phyloP scores from a whole-genome alignment of 257 asterid genomes.

The Eucommia ulmoides region DNA sequence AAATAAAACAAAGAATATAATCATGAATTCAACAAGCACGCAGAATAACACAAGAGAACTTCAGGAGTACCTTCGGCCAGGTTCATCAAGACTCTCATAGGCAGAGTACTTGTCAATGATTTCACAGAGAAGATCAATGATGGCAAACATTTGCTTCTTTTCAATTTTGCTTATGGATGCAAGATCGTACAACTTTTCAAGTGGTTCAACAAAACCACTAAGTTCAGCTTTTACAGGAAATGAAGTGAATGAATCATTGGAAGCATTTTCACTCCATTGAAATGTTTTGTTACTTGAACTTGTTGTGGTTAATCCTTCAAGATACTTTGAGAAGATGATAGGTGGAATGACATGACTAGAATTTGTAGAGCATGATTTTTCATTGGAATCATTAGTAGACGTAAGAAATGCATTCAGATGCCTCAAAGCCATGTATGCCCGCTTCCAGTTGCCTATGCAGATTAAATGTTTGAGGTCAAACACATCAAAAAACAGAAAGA shows the following conservation, averaged over 20 bases:
- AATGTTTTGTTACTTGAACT: constrained; percentile 40
- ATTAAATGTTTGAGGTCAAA: constrained; percentile 8
- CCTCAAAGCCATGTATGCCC: constrained; percentile 67
- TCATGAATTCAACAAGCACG: too few relatives aligned
- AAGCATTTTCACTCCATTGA: constrained; percentile 45
- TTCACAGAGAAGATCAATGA: constrained; percentile 66
- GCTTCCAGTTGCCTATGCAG: constrained; percentile 75
- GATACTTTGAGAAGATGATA: constrained; percentile 61
- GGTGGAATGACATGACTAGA: constrained; percentile 31
- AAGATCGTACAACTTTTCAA: constrained; percentile 40
- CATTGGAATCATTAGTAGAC: constrained; percentile 21
- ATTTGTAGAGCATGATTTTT: constrained; percentile 20
- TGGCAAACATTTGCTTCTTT: constrained; percentile 67
- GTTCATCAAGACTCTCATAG: constrained; percentile 87
- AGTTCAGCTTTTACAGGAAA: constrained; percentile 44
- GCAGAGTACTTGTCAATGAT: constrained; percentile 55
- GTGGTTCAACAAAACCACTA: constrained; percentile 40
- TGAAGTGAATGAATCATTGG: constrained; percentile 21
- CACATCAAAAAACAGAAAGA: not conserved
- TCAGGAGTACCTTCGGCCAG: constrained; percentile 92
- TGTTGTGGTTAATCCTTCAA: constrained; percentile 50
- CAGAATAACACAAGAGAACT: too few relatives aligned
- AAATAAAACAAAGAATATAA: too few relatives aligned
- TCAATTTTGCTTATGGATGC: constrained; percentile 36
- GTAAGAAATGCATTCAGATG: constrained; percentile 50